Percentiles rank a stretch among this genome's conserved stretches.
Evolutionary conservation across 108 stramenopile genomes (phyloP).

Genomic region (Skeletonema potamos): DNA sequence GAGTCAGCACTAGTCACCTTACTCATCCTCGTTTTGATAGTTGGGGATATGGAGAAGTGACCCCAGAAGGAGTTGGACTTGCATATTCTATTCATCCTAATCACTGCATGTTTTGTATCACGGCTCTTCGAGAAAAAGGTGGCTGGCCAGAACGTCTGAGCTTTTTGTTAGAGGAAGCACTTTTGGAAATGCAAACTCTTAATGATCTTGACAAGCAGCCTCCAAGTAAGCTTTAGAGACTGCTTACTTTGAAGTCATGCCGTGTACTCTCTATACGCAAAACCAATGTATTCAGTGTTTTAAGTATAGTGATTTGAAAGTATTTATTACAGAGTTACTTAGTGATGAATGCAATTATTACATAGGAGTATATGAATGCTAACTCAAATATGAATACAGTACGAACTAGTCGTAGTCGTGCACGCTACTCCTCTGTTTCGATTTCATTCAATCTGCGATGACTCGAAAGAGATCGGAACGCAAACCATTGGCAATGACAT

Average conservation of each 20-base stretch:
- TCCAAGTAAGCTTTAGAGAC: slow-evolving; percentile 59
- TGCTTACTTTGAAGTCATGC: background rate
- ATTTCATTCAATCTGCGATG: too few species aligned
- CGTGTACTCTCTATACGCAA: too few species aligned
- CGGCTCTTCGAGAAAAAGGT: slow-evolving; percentile 61
- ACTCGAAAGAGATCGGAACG: too few species aligned
- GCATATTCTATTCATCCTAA: slow-evolving; percentile 83
- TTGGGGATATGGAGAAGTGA: slow-evolving; percentile 94
- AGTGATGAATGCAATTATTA: too few species aligned
- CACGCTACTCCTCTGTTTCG: background rate
- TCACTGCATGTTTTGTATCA: slow-evolving; percentile 76
- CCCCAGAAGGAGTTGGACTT: slow-evolving; percentile 87
- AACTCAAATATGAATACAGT: too few species aligned
- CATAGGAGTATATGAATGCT: too few species aligned
- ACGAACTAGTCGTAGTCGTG: background rate
- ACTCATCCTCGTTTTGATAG: slow-evolving; percentile 85
- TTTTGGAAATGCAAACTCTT: slow-evolving; percentile 79
- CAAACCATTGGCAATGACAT: too few species aligned
- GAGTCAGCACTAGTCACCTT: slow-evolving; percentile 86
- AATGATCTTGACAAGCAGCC: slow-evolving; percentile 54
- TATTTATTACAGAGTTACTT: too few species aligned
- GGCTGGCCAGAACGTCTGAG: slow-evolving; percentile 63
- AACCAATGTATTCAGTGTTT: too few species aligned
- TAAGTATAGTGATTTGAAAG: too few species aligned
- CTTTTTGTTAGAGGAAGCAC: slow-evolving; percentile 77